Base-by-base conservation (phyloP, 441 rosid species). In the Croton setiger region DNA sequence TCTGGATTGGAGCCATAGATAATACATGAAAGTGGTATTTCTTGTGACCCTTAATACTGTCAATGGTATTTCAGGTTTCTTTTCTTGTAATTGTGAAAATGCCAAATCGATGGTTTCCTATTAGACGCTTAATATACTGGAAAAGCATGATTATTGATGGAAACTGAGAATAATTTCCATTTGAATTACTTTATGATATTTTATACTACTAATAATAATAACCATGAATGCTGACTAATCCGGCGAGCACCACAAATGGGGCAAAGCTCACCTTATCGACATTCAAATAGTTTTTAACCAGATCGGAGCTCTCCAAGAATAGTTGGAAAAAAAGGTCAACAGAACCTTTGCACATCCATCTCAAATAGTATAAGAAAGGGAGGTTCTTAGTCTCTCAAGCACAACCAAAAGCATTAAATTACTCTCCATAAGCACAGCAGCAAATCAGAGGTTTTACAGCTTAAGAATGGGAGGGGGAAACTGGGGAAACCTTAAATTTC, bases 1-100 rank as follows among this genome's bases (percentile, higher is more conserved):
- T 72, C 60, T 45, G 27, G 56, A 20, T 56, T 45, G 27, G 56
- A 20, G 20, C 33, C 21, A 15, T 62, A 51, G 53, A 21, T 56
- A 36, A 57, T 59, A 13, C 39, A 45, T 41, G 31, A 27, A 27
- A 27, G 2, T 27, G 31, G 33, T 18, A 45, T 21, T 62, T 53
- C 43, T 31, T 69, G 27, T 39, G 72, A 51, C 57, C 44, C 58
- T 27, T 35, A 8, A 23, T 27, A 27, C 31, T 27, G 31, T 27
- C 31, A 27, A 27, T 27, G 31, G 31, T 27, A 27, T 39, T 36
- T 1, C 47, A 36, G 59, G 18, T 7, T 13, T 23, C 5, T 7
- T 57, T 33, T 4, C 7, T 21, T 7, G 12, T 20, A 21, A 53
- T 21, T 20, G 31, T 27, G 17, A 45, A 45, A 13, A 12, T 45